These are phyloP conservation scores for Yarrowia galli DNA, from an alignment of 1,139 yeast genomes.

Conservation along the genomic window DNA sequence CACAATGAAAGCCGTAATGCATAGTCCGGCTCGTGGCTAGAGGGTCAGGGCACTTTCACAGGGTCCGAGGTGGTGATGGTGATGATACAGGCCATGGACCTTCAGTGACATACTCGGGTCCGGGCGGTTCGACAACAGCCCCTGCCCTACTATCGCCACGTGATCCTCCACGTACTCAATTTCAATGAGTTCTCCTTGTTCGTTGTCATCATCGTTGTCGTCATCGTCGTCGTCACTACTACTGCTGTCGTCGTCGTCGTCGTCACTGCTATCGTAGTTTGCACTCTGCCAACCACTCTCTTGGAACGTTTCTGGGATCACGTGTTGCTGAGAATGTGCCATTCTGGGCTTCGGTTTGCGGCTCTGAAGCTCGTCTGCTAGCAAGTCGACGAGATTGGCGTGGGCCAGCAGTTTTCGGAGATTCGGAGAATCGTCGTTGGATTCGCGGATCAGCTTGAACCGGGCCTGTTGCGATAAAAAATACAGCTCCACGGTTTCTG, in stretches of 20 bases:
- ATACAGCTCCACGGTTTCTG: constrained; percentile 19
- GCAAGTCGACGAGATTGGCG: constrained; percentile 33
- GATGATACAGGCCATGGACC: neutral
- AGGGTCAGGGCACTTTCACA: neutral
- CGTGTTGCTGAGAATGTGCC: neutral
- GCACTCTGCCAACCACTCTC: constrained; percentile 3
- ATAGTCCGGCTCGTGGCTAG: neutral
- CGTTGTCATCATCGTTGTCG: neutral
- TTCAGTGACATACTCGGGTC: neutral
- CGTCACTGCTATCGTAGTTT: constrained; percentile 7
- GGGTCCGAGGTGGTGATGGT: neutral
- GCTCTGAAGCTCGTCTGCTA: constrained; percentile 20
- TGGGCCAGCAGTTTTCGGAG: constrained; percentile 31
- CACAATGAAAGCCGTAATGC: neutral
- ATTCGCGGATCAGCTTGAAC: constrained; percentile 20
- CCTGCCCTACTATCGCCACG: neutral
- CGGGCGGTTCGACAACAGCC: neutral
- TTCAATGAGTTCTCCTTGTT: constrained; percentile 3
- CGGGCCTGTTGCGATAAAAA: constrained; percentile 24
- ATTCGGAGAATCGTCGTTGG: constrained; percentile 15
- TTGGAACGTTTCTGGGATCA: neutral
- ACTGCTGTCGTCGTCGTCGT: neutral
- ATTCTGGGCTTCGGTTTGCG: neutral
- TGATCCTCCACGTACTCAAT: constrained; percentile 14
- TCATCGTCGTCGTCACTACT: neutral